Conservation (phyloP, 139 green algal genomes). For the Spirogloea muscicola region DNA sequence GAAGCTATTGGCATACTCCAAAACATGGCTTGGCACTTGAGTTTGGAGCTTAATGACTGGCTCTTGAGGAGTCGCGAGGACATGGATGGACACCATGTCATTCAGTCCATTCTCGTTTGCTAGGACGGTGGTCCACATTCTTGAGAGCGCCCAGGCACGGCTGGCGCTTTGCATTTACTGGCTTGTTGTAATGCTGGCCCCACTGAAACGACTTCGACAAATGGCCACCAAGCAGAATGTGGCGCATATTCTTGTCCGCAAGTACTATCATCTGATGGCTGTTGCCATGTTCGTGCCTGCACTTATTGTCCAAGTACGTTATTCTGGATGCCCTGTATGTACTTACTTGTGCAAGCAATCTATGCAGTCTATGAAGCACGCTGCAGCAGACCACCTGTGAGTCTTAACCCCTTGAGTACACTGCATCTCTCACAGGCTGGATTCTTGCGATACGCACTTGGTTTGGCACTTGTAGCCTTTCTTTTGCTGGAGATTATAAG, state of each 20-base stretch:
- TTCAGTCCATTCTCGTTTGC: not conserved
- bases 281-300: slow-evolving; percentile 31
- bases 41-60: not conserved
- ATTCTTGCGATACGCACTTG: slow-evolving; percentile 32
- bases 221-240: slow-evolving; percentile 10
- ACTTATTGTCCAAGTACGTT: slow-evolving; percentile 12
- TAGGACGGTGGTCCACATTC: slow-evolving; percentile 14
- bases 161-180: slow-evolving; percentile 24
- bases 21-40: not conserved
- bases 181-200: slow-evolving; percentile 15
- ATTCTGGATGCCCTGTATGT: not conserved
- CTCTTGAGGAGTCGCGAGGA: too few relatives aligned
- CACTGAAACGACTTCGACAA: not conserved
- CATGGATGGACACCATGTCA: too few relatives aligned
- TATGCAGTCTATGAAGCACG: too few relatives aligned
- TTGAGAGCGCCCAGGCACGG: not conserved
- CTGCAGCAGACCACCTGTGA: too few relatives aligned
- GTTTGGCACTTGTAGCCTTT: slow-evolving; percentile 22
- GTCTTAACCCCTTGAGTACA: too few relatives aligned
- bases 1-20: not conserved
- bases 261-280: slow-evolving; percentile 29
- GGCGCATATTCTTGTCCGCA: slow-evolving; percentile 27
- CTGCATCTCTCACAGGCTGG: too few relatives aligned
- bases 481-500: slow-evolving; percentile 34
- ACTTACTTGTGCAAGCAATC: too few relatives aligned